Conservation (phyloP, 2,329 filamentous ascomycete species). For the Grosmannia huntii region DNA sequence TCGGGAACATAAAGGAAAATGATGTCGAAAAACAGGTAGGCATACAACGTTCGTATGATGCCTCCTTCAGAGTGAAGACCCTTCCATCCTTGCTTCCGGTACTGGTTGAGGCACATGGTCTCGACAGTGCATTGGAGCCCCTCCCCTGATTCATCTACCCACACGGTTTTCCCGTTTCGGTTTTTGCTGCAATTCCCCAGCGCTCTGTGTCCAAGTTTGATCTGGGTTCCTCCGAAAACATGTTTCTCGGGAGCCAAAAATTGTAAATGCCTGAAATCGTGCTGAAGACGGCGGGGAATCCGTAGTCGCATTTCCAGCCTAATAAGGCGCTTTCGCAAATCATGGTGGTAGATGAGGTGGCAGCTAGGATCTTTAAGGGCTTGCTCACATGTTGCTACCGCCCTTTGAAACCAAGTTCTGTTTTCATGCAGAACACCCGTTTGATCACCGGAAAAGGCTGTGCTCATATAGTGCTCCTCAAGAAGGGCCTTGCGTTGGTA, state of each 20-base stretch:
- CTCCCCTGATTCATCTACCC: slow-evolving; percentile 56
- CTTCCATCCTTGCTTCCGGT: slow-evolving; percentile 76
- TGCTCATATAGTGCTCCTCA: slow-evolving; percentile 89
- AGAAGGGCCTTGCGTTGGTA: slow-evolving; percentile 90
- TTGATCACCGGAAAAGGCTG: slow-evolving; percentile 29
- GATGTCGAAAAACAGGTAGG: slow-evolving; percentile 85
- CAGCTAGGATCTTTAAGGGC: slow-evolving; percentile 81
- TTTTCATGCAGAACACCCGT: slow-evolving; percentile 31
- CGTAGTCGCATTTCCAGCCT: slow-evolving; percentile 81
- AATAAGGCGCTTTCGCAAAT: slow-evolving; percentile 82
- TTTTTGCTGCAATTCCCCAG: slow-evolving; percentile 24
- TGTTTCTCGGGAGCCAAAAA: slow-evolving; percentile 66
- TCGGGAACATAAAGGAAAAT: slow-evolving; percentile 90
- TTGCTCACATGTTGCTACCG: slow-evolving; percentile 68
- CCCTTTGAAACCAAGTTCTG: slow-evolving; percentile 69
- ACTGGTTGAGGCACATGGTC: slow-evolving; percentile 83
- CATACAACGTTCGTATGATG: slow-evolving; percentile 81
- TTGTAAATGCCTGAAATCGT: slow-evolving; percentile 81
- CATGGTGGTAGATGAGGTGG: slow-evolving; percentile 86
- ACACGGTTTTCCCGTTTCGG: slow-evolving; percentile 58
- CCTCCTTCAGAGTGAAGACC: slow-evolving; percentile 90
- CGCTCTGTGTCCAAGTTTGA: slow-evolving; percentile 34
- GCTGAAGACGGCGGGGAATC: slow-evolving; percentile 72
- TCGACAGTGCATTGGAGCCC: slow-evolving; percentile 67
- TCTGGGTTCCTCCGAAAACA: slow-evolving; percentile 61